Percentiles rank a stretch among this genome's conserved stretches.
Evolutionary conservation across 1,284 basidiomycete species (phyloP).

Genomic region (Lignosus rhinocerotis): DNA sequence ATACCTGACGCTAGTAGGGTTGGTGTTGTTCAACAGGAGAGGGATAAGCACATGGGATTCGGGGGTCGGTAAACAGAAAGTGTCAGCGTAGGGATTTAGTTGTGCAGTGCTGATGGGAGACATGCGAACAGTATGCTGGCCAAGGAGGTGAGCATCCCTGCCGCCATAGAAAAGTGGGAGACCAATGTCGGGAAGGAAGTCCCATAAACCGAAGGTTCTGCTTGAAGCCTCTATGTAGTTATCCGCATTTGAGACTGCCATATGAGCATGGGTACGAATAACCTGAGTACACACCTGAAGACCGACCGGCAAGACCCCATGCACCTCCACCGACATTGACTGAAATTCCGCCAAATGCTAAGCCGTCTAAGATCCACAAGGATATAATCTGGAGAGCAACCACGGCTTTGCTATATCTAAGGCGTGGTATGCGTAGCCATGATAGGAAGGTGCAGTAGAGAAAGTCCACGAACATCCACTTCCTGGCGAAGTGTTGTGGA

Average conservation of each 20-base stretch:
- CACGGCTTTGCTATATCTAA: conserved; percentile 66
- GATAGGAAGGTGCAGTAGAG: conserved; percentile 60
- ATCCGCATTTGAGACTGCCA: neutral
- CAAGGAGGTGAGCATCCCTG: conserved; percentile 65
- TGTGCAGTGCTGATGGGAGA: conserved; percentile 88
- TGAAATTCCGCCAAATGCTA: conserved; percentile 69
- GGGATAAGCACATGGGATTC: conserved; percentile 67
- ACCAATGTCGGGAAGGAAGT: conserved; percentile 47
- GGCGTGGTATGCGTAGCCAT: conserved; percentile 74
- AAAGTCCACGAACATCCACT: conserved; percentile 75
- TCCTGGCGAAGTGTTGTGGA: conserved; percentile 44
- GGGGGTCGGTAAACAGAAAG: conserved; percentile 70
- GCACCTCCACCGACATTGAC: conserved; percentile 10
- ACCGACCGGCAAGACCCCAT: conserved; percentile 4
- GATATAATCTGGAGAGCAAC: conserved; percentile 58
- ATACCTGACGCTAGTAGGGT: conserved; percentile 75
- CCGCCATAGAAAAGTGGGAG: conserved; percentile 49
- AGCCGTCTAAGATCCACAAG: conserved; percentile 62
- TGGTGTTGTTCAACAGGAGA: conserved; percentile 89
- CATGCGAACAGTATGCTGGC: conserved; percentile 88
- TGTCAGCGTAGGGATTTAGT: conserved; percentile 68
- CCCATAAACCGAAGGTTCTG: conserved; percentile 32
- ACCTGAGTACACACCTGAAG: conserved; percentile 7
- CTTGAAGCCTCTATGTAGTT: neutral
- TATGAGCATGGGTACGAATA: neutral